Evolutionary conservation across 148 eudicot species (phyloP).

Genomic region (Simmondsia chinensis): DNA sequence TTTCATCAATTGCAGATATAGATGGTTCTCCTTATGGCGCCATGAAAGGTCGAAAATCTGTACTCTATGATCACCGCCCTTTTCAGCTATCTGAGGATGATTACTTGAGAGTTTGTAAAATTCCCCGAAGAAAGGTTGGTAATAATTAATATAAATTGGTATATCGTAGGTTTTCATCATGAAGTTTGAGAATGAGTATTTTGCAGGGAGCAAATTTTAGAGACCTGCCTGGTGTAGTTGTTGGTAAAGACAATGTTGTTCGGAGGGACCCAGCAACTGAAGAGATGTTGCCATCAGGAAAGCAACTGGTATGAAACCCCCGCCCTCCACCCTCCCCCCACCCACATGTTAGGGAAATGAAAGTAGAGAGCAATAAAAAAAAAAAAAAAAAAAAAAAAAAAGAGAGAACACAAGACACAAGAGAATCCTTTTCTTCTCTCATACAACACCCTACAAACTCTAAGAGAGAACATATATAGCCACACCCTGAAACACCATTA

Average conservation of each 20-base stretch:
- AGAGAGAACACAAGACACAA: too few relatives aligned
- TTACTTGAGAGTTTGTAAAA: conserved; percentile 32
- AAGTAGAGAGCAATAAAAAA: too few relatives aligned
- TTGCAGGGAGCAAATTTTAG: conserved; percentile 55
- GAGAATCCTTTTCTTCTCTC: too few relatives aligned
- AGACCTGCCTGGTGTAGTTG: conserved; percentile 42
- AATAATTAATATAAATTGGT: neutral
- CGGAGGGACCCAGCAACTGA: conserved; percentile 26
- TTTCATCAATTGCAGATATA: conserved; percentile 22
- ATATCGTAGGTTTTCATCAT: neutral
- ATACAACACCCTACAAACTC: too few relatives aligned
- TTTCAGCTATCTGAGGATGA: conserved; percentile 31
- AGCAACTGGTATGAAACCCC: conserved; percentile 27
- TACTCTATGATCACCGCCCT: conserved; percentile 43
- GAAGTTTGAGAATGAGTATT: conserved; percentile 4
- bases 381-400: too few relatives aligned
- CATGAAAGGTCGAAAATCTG: conserved; percentile 6
- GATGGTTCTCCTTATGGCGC: conserved; percentile 10
- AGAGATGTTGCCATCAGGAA: conserved; percentile 42
- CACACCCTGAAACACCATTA: too few relatives aligned
- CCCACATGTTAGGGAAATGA: neutral
- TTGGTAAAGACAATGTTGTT: conserved; percentile 37
- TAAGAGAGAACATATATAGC: too few relatives aligned
- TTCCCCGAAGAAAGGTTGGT: conserved; percentile 40
- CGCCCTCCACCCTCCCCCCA: neutral